These are phyloP conservation scores for Saccharomycopsis fermentans DNA, from an alignment of 805 yeast species.

Conservation along the genomic window DNA sequence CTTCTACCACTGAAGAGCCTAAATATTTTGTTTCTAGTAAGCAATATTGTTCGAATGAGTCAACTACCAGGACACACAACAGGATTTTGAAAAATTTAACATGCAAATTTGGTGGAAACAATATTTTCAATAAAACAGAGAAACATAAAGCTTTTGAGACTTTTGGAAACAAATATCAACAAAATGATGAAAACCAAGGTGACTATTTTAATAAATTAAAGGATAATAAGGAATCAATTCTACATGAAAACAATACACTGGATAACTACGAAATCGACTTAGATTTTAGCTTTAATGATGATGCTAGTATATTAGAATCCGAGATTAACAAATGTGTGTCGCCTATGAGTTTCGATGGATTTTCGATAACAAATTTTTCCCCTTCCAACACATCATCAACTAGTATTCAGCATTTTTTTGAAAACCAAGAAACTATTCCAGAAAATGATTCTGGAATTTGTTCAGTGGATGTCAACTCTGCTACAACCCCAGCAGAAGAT, in stretches of 20 bases:
- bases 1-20: background rate
- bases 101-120: background rate
- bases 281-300: background rate
- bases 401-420: background rate
- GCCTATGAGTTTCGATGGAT: background rate
- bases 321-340: background rate
- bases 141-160: background rate
- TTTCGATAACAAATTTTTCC: background rate
- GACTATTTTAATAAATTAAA: background rate
- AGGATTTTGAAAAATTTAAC: background rate
- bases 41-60: background rate
- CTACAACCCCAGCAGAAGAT: background rate
- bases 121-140: background rate
- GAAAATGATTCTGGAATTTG: background rate
- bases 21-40: background rate
- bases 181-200: background rate
- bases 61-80: background rate
- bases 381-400: background rate
- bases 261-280: background rate
- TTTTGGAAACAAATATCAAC: background rate
- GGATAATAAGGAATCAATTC: background rate
- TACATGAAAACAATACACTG: background rate
- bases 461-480: no score
- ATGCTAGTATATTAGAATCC: background rate
- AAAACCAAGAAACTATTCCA: background rate